Base-by-base conservation (phyloP, 2,329 filamentous ascomycete genomes). In the Colletotrichum phormii region DNA sequence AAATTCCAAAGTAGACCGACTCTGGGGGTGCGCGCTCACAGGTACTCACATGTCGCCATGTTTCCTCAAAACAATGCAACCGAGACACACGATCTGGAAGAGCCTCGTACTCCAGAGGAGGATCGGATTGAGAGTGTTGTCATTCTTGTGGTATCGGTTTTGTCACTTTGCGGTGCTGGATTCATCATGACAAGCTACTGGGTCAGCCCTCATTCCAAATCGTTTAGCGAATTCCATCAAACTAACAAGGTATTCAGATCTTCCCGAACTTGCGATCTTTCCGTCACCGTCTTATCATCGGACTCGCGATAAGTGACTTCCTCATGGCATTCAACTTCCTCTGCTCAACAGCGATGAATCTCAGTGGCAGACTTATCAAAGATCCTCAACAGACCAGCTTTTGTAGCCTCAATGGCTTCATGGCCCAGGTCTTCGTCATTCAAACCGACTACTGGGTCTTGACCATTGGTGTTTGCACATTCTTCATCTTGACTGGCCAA, bases 391-490 rank as follows among this genome's bases (percentile, higher is more conserved):
- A 79, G 49, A 77, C 78, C 64, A 65, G 37, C 5, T 83, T 84
- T 71, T 85, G 83, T 74, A 80, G 75, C 67, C 82, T 82, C 68
- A 84, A 85, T 75, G 84, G 83, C 6, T 85, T 83, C 75, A 79
- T 83, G 77, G 82, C 82, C 2, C 82, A 85, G 68, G 75, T 83
- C 2, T 85, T 85, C 64, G 83, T 85, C 33, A 79, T 84, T 1
- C 83, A 85, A 73, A 85, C 83, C 12, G 83, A 85, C 75, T 85
- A 84, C 66, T 85, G 84, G 83, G 81, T 85, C 8, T 69, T 85
- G 2, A 71, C 77, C n/a, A 84, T 85, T 55, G 83, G 83, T 2
- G 63, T 83, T 7, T 84, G 79, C 75, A 85, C 83, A 0, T 85
- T 80, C 65, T 77, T 84, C 1, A 81, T 85, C 42, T 77, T 85